Evolutionary conservation across 495 filamentous ascomycete species (phyloP), one percentile per base, ranked within the genome.

Genomic region (Aspergillus sclerotioniger): DNA sequence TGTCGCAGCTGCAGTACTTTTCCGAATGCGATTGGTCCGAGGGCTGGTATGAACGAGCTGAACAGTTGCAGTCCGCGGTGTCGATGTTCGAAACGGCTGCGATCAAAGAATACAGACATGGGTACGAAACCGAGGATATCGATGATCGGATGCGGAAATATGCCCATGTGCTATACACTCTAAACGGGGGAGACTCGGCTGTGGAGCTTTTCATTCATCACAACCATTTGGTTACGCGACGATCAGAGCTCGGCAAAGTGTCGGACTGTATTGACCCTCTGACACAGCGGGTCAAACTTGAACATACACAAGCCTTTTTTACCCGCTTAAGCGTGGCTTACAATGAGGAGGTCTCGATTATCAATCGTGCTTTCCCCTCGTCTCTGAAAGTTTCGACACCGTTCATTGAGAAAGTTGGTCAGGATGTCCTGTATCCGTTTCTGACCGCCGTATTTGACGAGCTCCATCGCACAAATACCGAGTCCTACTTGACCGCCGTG

Each of bases 61-160:
- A 85, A 53, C 87, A 86, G 61, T 72, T 99, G 28, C 79, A 84
- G 17, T 75, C 74, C n/a, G 90, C 94, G 77, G 80, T 88, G 44
- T 81, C 81, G 25, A 88, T 93, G 62, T 98, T 99, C 63, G 92
- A 98, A 71, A 92, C 87, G 54, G 90, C 92, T 3, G 92, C 93
- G 8, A 72, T 96, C 51, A 82, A 88, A 51, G 93, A 98, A 71
- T 98, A 98, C 65, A 90, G 96, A 68, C 88, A 89, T 60, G 95
- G 90, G 5, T 91, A 92, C 59, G 90, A 95, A 68, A 84, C 84
- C n/a, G 87, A 87, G 67, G 93, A 99, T 72, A 84, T 95, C 52
- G 88, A 96, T 62, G 91, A 90, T 10, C 80, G 84, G 37, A 96
- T 96, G 92, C 84, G 82, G 54, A 83, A 88, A 70, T 98, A 96